Percentiles rank a stretch among this genome's conserved stretches.
phyloP scores from a whole-genome alignment of 2,329 filamentous ascomycete genomes.

The Alternaria conjuncta region DNA sequence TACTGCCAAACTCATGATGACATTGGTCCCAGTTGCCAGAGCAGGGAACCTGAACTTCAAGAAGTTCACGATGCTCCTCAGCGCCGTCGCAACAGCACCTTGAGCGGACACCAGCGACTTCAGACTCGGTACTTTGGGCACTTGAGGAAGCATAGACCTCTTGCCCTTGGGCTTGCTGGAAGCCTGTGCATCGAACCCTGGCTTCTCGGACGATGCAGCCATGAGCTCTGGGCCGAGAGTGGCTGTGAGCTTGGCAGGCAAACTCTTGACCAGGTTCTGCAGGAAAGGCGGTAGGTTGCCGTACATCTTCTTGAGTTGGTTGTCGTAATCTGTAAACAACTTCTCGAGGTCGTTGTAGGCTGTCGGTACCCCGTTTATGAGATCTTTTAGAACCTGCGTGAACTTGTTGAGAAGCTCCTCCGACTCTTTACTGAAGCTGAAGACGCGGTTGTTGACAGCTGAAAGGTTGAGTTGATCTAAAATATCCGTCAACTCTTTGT shows the following conservation, averaged over 20 bases:
- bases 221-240: constrained; percentile 81
- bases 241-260: constrained; percentile 81
- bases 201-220: constrained; percentile 76
- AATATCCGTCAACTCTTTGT: constrained; percentile 76
- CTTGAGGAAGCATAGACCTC: constrained; percentile 63
- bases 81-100: constrained; percentile 81
- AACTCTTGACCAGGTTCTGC: constrained; percentile 82
- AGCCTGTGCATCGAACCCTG: constrained; percentile 52
- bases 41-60: constrained; percentile 88
- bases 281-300: constrained; percentile 75
- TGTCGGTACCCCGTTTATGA: constrained; percentile 90
- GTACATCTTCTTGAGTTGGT: constrained; percentile 69
- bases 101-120: constrained; percentile 84
- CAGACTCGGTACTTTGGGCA: constrained; percentile 74
- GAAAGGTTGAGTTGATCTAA: constrained; percentile 85
- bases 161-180: constrained; percentile 42
- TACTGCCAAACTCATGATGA: constrained; percentile 86
- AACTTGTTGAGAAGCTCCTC: constrained; percentile 83
- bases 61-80: constrained; percentile 90
- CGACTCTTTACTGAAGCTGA: constrained; percentile 83
- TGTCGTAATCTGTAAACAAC: constrained; percentile 67
- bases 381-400: constrained; percentile 88
- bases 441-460: constrained; percentile 83
- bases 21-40: constrained; percentile 82
- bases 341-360: constrained; percentile 88